Percentiles rank a stretch among this genome's conserved stretches.
phyloP scores from a whole-genome alignment of 1,139 yeast species.

The Pichia sp. region DNA sequence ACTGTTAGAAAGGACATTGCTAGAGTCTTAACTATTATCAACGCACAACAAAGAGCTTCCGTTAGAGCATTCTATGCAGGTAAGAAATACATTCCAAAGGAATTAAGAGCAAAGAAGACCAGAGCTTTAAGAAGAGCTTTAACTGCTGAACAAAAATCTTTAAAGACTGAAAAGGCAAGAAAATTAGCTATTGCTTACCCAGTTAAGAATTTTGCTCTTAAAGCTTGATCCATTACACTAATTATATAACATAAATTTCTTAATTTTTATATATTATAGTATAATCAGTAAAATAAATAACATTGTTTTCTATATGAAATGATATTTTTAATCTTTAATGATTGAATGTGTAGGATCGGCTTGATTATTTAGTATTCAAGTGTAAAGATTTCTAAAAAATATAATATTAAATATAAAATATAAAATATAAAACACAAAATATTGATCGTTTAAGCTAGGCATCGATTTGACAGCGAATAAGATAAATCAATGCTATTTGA shows the following conservation, averaged over 20 bases:
- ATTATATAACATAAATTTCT: neutral
- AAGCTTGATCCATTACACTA: conserved; percentile 50
- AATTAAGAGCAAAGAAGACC: conserved; percentile 98
- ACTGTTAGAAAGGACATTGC: conserved; percentile 98
- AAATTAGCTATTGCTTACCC: conserved; percentile 96
- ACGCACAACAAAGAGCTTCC: conserved; percentile 93
- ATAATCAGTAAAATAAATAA: conserved; percentile 2
- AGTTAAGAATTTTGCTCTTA: conserved; percentile 96
- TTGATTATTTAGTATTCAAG: no score
- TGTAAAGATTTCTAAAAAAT: no score
- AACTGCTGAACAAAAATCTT: conserved; percentile 77
- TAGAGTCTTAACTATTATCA: conserved; percentile 94
- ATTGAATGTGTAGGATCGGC: neutral
- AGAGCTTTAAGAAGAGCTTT: conserved; percentile 99
- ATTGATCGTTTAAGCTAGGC: neutral
- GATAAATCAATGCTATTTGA: neutral
- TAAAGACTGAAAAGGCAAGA: conserved; percentile 81
- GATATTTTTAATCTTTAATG: no score
- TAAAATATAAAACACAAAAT: no score
- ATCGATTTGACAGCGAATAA: neutral
- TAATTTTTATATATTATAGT: conserved; percentile 8
- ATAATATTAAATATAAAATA: no score
- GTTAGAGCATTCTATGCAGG: conserved; percentile 94
- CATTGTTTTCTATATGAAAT: neutral
- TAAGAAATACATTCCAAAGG: conserved; percentile 97